A percentile compares a stretch with the other conserved stretches of the same genome.
Conservation (phyloP, 768 basidiomycete genomes). For the Lactarius psammicola region DNA sequence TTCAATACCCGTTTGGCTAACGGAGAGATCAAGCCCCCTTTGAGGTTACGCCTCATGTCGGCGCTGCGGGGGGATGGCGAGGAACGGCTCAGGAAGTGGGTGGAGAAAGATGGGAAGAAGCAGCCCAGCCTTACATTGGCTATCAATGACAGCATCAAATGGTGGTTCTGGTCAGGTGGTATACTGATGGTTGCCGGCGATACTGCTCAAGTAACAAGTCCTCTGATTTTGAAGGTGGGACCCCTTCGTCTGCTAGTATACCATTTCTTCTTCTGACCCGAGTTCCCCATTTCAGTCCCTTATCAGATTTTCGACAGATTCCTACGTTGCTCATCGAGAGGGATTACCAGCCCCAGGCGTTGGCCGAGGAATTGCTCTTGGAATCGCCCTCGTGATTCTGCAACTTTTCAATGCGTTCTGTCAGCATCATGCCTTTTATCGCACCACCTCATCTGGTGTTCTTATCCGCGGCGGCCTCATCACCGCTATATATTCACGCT, state of each 20-base stretch:
- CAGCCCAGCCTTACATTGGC: slow-evolving; percentile 63
- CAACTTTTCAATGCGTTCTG: slow-evolving; percentile 66
- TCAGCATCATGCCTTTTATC: slow-evolving; percentile 83
- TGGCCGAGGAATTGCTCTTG: slow-evolving; percentile 69
- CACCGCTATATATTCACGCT: slow-evolving; percentile 78
- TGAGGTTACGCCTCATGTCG: slow-evolving; percentile 56
- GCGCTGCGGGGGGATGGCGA: slow-evolving; percentile 50
- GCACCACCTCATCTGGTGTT: slow-evolving; percentile 70
- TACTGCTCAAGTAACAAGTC: slow-evolving; percentile 68
- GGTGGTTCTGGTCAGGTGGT: slow-evolving; percentile 77
- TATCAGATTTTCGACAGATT: slow-evolving; percentile 65
- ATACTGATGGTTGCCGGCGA: slow-evolving; percentile 58
- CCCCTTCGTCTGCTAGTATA: background rate
- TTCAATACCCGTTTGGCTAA: slow-evolving; percentile 70
- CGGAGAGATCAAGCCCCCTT: slow-evolving; percentile 60
- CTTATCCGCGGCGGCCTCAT: slow-evolving; percentile 83
- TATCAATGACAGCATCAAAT: slow-evolving; percentile 74
- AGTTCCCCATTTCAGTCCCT: slow-evolving; percentile 46
- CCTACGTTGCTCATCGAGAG: slow-evolving; percentile 44
- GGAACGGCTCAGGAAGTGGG: slow-evolving; percentile 62
- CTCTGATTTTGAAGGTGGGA: slow-evolving; percentile 74
- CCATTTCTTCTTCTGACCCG: background rate
- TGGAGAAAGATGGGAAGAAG: slow-evolving; percentile 58
- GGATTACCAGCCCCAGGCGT: slow-evolving; percentile 40
- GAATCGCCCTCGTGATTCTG: slow-evolving; percentile 65